Conservation (phyloP, 1,139 yeast genomes). For the Arxiozyma slooffiae region DNA sequence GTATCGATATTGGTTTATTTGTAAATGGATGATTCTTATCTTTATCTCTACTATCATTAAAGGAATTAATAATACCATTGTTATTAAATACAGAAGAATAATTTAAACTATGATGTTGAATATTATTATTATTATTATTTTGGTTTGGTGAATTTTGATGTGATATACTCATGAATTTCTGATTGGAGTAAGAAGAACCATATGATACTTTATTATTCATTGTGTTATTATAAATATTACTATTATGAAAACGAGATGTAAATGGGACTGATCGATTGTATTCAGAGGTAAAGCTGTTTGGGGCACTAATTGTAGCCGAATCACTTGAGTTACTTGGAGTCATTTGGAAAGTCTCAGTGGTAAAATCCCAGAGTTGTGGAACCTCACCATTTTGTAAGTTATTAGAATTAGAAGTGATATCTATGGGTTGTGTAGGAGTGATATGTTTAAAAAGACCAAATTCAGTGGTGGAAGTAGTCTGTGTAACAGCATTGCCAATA, state of each 20-base stretch:
- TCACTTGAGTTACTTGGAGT: slow-evolving; percentile 30
- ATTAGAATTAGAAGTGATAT: slow-evolving; percentile 11
- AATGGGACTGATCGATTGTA: slow-evolving; percentile 3
- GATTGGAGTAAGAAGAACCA: slow-evolving; percentile 1
- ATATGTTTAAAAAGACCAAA: background rate
- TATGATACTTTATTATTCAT: background rate
- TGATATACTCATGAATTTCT: background rate
- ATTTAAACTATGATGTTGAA: background rate
- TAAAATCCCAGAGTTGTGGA: slow-evolving; percentile 31
- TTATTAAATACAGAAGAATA: slow-evolving; percentile 2
- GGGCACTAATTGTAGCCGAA: slow-evolving; percentile 31
- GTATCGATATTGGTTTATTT: slow-evolving; percentile 8
- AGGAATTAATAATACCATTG: background rate
- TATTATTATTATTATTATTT: slow-evolving; percentile 7
- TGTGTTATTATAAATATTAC: background rate
- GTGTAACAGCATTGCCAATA: slow-evolving; percentile 1
- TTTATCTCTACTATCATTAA: background rate
- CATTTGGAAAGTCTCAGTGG: slow-evolving; percentile 29
- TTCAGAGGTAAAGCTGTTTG: slow-evolving; percentile 27
- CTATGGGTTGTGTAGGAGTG: slow-evolving; percentile 14
- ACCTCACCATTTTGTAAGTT: slow-evolving; percentile 32
- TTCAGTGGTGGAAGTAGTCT: background rate
- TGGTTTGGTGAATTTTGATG: background rate
- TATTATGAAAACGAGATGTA: slow-evolving; percentile 2
- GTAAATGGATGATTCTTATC: background rate